Percentiles rank a stretch among this genome's conserved stretches.
Conservation (phyloP, 1,284 basidiomycete genomes). For the Vanrija humicola region DNA sequence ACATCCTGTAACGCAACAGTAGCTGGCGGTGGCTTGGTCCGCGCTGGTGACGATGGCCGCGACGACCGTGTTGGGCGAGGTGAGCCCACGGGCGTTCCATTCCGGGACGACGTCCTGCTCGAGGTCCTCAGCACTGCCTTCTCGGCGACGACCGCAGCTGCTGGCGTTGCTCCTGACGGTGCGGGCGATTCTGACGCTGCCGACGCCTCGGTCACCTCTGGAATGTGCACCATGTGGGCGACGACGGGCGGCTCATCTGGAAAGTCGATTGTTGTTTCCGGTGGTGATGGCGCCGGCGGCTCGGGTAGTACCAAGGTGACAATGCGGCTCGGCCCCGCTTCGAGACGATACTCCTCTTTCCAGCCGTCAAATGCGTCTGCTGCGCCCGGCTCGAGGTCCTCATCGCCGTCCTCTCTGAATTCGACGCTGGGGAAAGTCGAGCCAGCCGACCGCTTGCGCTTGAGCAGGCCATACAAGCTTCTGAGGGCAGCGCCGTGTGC, state of each 20-base stretch:
- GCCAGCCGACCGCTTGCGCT: constrained; percentile 18
- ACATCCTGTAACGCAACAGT: constrained; percentile 9
- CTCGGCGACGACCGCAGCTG: too few species aligned
- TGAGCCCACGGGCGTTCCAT: neutral
- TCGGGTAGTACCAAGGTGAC: constrained; percentile 23
- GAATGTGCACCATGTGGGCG: too few species aligned
- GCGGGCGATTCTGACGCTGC: too few species aligned
- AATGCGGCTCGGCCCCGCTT: constrained; percentile 31
- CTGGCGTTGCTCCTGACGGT: too few species aligned
- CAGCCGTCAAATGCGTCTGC: constrained; percentile 28
- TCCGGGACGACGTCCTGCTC: too few species aligned
- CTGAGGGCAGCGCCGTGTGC: constrained; percentile 31
- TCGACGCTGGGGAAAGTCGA: constrained; percentile 24
- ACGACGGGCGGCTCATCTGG: constrained; percentile 29
- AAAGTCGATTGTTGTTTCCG: constrained; percentile 28
- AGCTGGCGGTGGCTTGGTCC: neutral
- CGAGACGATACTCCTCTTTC: constrained; percentile 30
- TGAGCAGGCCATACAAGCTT: constrained; percentile 30
- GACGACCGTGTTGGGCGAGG: constrained; percentile 6
- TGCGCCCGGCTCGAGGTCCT: constrained; percentile 13
- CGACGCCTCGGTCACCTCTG: too few species aligned
- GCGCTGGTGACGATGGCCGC: neutral
- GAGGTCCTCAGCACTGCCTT: too few species aligned
- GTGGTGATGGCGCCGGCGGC: constrained; percentile 33
- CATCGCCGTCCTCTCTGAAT: constrained; percentile 1